These are phyloP conservation scores for Nyssa sinensis DNA, from an alignment of 148 eudicot genomes.

Conservation along the genomic window DNA sequence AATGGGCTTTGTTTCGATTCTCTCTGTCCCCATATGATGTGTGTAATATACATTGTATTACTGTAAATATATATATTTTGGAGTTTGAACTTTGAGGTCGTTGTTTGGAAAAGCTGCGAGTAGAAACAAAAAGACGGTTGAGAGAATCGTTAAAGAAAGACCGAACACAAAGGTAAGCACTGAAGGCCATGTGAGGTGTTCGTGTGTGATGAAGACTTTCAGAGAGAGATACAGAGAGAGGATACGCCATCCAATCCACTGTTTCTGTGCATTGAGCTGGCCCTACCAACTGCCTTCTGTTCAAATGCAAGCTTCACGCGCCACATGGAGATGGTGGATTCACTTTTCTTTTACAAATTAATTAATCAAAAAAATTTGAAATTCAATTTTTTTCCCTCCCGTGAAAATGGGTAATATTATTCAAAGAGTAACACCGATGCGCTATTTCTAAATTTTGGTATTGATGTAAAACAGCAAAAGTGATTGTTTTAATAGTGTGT, in stretches of 20 bases:
- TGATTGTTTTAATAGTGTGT: too few species aligned
- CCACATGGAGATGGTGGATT: too few species aligned
- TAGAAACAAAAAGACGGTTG: slow-evolving; percentile 1
- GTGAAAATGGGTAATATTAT: too few species aligned
- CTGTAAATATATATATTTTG: background rate
- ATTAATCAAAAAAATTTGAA: too few species aligned
- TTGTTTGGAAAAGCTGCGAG: background rate
- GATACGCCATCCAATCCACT: background rate
- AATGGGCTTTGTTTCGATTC: slow-evolving; percentile 28
- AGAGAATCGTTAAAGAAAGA: slow-evolving; percentile 7
- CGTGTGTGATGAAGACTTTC: background rate
- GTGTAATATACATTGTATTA: background rate
- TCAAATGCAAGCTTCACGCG: too few species aligned
- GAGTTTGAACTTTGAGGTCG: background rate
- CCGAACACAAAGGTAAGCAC: background rate
- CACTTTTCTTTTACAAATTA: too few species aligned
- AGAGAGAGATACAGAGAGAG: background rate
- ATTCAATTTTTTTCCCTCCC: too few species aligned
- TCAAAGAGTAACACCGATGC: too few species aligned
- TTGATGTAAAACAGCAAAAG: too few species aligned
- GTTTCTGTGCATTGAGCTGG: background rate
- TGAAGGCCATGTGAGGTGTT: background rate
- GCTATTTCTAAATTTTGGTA: too few species aligned
- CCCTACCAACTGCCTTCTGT: background rate
- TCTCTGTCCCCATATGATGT: background rate